Evolutionary conservation across 2,329 filamentous ascomycete species (phyloP), one percentile per base, ranked within the genome.

Genomic region (Tolypocladium cylindrosporum): DNA sequence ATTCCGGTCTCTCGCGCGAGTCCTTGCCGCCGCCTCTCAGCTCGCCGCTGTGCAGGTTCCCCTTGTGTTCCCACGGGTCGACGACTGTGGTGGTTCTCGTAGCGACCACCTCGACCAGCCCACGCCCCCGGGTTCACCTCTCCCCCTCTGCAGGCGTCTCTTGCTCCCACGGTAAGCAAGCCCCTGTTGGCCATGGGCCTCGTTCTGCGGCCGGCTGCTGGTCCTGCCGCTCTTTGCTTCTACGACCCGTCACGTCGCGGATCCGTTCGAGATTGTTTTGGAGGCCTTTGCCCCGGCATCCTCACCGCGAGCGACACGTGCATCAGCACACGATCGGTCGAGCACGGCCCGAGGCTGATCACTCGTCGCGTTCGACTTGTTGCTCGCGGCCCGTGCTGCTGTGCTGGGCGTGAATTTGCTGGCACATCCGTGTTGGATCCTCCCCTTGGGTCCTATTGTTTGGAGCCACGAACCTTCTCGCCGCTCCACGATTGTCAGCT

Each of bases 1-100:
- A 63, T 65, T 67, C 64, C 56, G 60, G 61, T 63, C 58, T 62
- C 61, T 70, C 66, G 66, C 67, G 68, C 67, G 67, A 72, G 67
- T 61, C 51, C 61, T 59, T 60, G 59, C 63, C 62, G 59, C 61
- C 60, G 61, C 67, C 70, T 67, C 63, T 65, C 64, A 66, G 65
- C 63, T 61, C 60, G 60, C 63, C 55, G 63, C 64, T 67, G 64
- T 61, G 62, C 59, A 61, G 67, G 66, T 62, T 61, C 56, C 57
- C 64, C 60, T 68, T 13, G 48, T 51, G 48, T 36, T 51, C 48
- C 48, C 48, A 36, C 31, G 9, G 31, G 31, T 51, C 48, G 48
- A 36, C 48, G 31, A 36, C 31, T 36, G 48, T 21, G 19, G 45
- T 21, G 24, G 45, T 27, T 31, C 48, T 36, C 21, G 9, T 31